Conservation (phyloP, 2,329 filamentous ascomycete genomes). For the Uncinocarpus reesii region DNA sequence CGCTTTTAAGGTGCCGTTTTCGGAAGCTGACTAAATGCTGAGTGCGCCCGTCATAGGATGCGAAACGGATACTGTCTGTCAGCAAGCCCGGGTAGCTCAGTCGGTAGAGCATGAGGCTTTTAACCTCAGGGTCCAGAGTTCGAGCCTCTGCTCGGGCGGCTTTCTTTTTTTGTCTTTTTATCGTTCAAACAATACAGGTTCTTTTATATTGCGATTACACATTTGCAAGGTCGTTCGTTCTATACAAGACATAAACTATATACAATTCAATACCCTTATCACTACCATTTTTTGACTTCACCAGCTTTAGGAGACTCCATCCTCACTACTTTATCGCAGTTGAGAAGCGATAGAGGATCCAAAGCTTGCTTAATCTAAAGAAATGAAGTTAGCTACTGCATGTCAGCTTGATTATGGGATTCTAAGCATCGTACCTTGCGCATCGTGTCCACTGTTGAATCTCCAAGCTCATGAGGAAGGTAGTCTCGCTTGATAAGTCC, state of each 20-base stretch:
- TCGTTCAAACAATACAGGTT: background rate
- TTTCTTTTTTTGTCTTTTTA: background rate
- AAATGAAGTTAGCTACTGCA: slow-evolving; percentile 18
- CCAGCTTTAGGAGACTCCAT: slow-evolving; percentile 41
- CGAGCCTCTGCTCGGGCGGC: slow-evolving; percentile 12
- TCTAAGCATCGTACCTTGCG: slow-evolving; percentile 43
- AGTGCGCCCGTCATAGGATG: background rate
- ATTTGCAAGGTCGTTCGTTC: background rate
- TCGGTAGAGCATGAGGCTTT: slow-evolving; percentile 15
- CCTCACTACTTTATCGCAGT: slow-evolving; percentile 57
- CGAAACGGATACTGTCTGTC: too few species aligned
- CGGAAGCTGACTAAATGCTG: too few species aligned
- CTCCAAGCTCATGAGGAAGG: slow-evolving; percentile 51
- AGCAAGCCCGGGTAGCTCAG: slow-evolving; percentile 12
- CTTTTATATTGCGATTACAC: background rate
- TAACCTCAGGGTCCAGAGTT: slow-evolving; percentile 14
- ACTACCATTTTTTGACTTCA: slow-evolving; percentile 41
- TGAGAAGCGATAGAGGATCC: slow-evolving; percentile 55
- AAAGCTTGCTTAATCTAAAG: slow-evolving; percentile 52
- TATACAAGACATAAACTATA: too few species aligned
- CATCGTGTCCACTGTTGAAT: slow-evolving; percentile 54
- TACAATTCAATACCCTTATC: too few species aligned
- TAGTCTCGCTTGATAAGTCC: slow-evolving; percentile 61
- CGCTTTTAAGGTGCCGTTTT: too few species aligned
- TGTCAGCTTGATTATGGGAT: too few species aligned